Evolutionary conservation across 2,329 filamentous ascomycete genomes (phyloP).

Genomic region (Trichoderma afroharzianum): DNA sequence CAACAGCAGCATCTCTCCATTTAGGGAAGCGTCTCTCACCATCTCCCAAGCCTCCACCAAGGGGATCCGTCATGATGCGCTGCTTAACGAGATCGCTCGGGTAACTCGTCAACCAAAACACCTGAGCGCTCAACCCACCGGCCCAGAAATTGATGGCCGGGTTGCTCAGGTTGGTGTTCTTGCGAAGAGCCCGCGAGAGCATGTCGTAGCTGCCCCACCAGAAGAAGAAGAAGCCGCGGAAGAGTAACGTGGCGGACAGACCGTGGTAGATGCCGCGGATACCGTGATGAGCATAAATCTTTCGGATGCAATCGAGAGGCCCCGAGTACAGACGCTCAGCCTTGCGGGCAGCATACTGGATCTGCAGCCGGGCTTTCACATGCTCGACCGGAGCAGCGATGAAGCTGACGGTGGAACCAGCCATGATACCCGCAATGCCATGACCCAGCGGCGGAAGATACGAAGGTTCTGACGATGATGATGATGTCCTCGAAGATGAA

Average conservation of each 20-base stretch:
- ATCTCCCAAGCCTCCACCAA: constrained; percentile 67
- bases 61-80: constrained; percentile 90
- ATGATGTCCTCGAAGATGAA: neutral
- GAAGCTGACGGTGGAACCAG: constrained; percentile 86
- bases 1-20: constrained; percentile 76
- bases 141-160: constrained; percentile 96
- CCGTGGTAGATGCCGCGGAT: constrained; percentile 81
- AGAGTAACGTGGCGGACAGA: constrained; percentile 77
- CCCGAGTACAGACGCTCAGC: constrained; percentile 76
- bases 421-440: constrained; percentile 80
- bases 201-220: constrained; percentile 98
- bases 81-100: constrained; percentile 94
- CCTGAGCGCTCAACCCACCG: constrained; percentile 84
- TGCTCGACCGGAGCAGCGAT: constrained; percentile 94
- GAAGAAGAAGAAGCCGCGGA: constrained; percentile 92
- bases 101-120: constrained; percentile 93
- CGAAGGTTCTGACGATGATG: constrained; percentile 28
- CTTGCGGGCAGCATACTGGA: constrained; percentile 84
- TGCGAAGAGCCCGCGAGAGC: constrained; percentile 64
- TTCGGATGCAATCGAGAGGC: constrained; percentile 76
- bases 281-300: constrained; percentile 70
- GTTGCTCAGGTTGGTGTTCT: constrained; percentile 65
- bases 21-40: constrained; percentile 63
- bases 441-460: constrained; percentile 75
- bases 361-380: constrained; percentile 87